Conservation (phyloP, 2,329 filamentous ascomycete genomes). For the Gnomoniopsis smithogilvyi region DNA sequence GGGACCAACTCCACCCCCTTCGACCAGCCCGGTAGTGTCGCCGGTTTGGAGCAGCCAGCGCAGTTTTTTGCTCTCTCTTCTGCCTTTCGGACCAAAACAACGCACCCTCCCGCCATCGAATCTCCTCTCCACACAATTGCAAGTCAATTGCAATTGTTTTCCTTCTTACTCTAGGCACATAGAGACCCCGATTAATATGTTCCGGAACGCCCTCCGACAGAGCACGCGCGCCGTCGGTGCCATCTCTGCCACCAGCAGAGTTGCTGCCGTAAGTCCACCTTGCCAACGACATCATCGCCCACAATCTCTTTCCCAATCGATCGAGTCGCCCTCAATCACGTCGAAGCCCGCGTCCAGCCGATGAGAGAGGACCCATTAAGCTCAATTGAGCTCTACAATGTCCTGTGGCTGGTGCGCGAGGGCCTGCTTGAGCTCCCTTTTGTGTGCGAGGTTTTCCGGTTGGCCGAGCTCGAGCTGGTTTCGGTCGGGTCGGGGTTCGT, state of each 20-base stretch:
- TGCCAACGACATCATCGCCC: constrained; percentile 11
- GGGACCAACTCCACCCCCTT: not conserved
- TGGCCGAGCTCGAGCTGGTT: constrained; percentile 27
- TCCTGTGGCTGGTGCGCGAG: constrained; percentile 26
- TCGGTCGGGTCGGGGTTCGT: constrained; percentile 11
- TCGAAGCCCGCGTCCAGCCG: constrained; percentile 39
- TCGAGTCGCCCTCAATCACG: constrained; percentile 42
- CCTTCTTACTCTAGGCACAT: constrained; percentile 46
- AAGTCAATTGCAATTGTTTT: constrained; percentile 59
- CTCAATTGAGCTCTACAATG: constrained; percentile 34
- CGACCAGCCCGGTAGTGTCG: not conserved
- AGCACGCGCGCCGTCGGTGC: constrained; percentile 92
- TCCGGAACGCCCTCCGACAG: constrained; percentile 97
- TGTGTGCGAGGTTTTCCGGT: constrained; percentile 21
- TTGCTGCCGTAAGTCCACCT: constrained; percentile 82
- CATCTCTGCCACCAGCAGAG: constrained; percentile 87
- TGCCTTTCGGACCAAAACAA: constrained; percentile 18
- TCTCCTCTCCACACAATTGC: constrained; percentile 63
- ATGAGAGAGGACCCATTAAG: constrained; percentile 27
- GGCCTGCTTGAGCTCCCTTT: constrained; percentile 35
- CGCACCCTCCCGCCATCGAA: constrained; percentile 45
- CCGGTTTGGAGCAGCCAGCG: constrained; percentile 2
- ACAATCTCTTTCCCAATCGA: constrained; percentile 29
- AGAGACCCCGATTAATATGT: constrained; percentile 68
- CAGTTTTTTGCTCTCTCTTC: constrained; percentile 20